These are phyloP conservation scores for Oryza nivara DNA, from an alignment of 176 grass and related monocot genomes.

Conservation along the genomic window DNA sequence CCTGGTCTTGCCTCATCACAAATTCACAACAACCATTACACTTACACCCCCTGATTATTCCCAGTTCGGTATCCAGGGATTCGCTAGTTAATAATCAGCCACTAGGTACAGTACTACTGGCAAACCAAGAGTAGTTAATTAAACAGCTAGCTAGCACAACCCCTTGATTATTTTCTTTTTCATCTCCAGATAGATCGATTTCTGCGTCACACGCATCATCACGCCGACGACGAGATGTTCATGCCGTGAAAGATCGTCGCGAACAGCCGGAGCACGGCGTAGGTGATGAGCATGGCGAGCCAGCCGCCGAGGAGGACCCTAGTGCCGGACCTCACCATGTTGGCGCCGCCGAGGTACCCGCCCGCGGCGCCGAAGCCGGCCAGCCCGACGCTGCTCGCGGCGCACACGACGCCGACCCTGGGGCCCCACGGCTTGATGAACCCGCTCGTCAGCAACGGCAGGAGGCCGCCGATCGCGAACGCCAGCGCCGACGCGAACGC, in stretches of 20 bases:
- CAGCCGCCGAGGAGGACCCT: conserved; percentile 83
- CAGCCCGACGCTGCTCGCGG: conserved; percentile 60
- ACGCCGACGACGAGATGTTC: conserved; percentile 38
- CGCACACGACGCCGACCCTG: conserved; percentile 62
- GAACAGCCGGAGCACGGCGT: conserved; percentile 69
- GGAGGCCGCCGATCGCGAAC: conserved; percentile 66
- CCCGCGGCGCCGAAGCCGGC: conserved; percentile 65
- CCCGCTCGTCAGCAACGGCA: conserved; percentile 71
- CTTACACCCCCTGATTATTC: neutral
- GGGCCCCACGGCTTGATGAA: conserved; percentile 40
- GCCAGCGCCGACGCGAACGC: conserved; percentile 81
- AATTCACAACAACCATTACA: conserved; percentile 6
- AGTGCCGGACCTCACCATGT: conserved; percentile 40
- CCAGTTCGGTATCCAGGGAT: neutral
- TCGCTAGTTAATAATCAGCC: neutral
- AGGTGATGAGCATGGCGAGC: conserved; percentile 85
- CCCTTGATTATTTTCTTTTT: neutral
- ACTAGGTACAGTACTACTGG: neutral
- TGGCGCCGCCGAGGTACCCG: conserved; percentile 67
- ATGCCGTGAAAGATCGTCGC: conserved; percentile 57
- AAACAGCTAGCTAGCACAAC: neutral
- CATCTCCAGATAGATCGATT: neutral
- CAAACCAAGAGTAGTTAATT: neutral
- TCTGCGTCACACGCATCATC: conserved; percentile 1
- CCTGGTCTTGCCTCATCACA: neutral